These are phyloP conservation scores for Peribolospora baueri DNA, from an alignment of 768 basidiomycete genomes.

Conservation along the genomic window DNA sequence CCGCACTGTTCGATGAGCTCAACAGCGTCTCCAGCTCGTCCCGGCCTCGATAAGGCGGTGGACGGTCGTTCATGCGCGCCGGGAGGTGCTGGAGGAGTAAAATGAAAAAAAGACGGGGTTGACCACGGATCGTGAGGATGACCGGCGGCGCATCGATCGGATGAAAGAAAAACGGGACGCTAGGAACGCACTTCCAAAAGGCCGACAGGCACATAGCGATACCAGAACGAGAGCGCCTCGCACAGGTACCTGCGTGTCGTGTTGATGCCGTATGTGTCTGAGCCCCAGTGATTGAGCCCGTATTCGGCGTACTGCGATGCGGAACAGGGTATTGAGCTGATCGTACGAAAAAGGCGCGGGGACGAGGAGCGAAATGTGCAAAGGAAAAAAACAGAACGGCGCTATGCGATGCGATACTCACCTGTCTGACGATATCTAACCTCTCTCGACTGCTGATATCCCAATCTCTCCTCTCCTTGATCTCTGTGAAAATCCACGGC, in stretches of 20 bases:
- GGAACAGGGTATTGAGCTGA: too few relatives aligned
- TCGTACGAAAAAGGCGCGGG: neutral
- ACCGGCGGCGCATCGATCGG: too few relatives aligned
- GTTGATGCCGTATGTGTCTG: slow-evolving; percentile 43
- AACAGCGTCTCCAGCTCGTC: slow-evolving; percentile 66
- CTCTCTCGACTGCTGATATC: slow-evolving; percentile 14
- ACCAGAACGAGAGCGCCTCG: slow-evolving; percentile 85
- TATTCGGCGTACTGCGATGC: slow-evolving; percentile 49
- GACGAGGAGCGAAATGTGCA: neutral
- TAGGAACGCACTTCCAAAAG: slow-evolving; percentile 36
- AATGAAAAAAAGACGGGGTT: too few relatives aligned
- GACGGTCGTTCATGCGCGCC: slow-evolving; percentile 62
- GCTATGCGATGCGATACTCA: neutral
- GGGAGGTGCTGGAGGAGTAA: slow-evolving; percentile 26
- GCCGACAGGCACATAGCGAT: slow-evolving; percentile 86
- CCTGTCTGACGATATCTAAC: slow-evolving; percentile 12
- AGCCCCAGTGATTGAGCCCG: slow-evolving; percentile 42
- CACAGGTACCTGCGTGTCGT: slow-evolving; percentile 78
- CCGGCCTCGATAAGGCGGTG: slow-evolving; percentile 64
- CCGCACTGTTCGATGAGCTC: slow-evolving; percentile 47
- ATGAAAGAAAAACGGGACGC: too few relatives aligned
- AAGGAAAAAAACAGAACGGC: neutral
- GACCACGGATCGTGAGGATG: too few relatives aligned
- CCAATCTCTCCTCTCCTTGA: slow-evolving; percentile 66
- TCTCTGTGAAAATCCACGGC: slow-evolving; percentile 84